Percentiles rank a stretch among this genome's conserved stretches.
phyloP scores from a whole-genome alignment of 306 rosid genomes.

The Quercus gilva region DNA sequence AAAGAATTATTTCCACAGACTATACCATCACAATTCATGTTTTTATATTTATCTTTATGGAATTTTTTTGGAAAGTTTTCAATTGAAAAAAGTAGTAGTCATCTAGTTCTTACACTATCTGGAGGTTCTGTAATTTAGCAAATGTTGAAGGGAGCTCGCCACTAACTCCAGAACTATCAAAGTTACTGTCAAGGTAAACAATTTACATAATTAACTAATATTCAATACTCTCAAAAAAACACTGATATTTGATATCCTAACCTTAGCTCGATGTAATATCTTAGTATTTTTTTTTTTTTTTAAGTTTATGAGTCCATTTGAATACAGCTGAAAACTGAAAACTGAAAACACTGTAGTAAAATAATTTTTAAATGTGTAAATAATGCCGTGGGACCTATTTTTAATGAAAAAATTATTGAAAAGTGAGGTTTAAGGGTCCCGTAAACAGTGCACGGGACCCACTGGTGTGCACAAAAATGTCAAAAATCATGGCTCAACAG shows the following conservation, averaged over 20 bases:
- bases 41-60: neutral
- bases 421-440: too few species aligned
- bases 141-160: constrained; percentile 79
- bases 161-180: constrained; percentile 74
- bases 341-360: too few species aligned
- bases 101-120: constrained; percentile 45
- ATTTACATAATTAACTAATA: neutral
- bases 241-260: neutral
- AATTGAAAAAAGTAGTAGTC: neutral
- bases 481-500: too few species aligned
- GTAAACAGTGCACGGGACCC: too few species aligned
- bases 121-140: constrained; percentile 50
- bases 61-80: neutral
- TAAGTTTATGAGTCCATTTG: too few species aligned
- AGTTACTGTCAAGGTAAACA: constrained; percentile 47
- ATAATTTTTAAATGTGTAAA: too few species aligned
- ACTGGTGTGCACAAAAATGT: too few species aligned
- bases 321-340: too few species aligned
- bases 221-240: too few species aligned
- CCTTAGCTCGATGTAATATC: neutral
- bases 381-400: too few species aligned
- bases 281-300: too few species aligned
- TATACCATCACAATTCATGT: neutral
- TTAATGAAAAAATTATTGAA: too few species aligned
- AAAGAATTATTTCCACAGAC: neutral